Base-by-base conservation (phyloP, 2,329 filamentous ascomycete genomes). In the Sphaerostilbella broomeana region DNA sequence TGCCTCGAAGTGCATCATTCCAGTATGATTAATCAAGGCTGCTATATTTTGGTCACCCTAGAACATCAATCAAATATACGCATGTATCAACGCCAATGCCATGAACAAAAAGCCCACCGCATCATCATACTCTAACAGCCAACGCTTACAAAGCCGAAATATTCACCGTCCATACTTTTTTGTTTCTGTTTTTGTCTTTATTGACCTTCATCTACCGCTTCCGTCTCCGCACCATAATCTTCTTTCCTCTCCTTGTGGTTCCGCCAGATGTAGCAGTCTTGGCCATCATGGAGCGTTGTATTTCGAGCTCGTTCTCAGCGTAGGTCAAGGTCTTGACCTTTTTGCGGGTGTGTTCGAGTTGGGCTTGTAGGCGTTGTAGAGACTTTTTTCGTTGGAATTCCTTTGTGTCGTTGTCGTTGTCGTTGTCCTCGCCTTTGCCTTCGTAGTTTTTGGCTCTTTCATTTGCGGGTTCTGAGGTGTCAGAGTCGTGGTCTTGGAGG, bases 261-360 rank as follows among this genome's bases (percentile, higher is more conserved):
- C 75, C 75, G 25, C 74, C 75, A 5, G 72, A 69, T 2, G 77
- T 81, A 7, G 72, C 65, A 48, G 76, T 79, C 65, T 82, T 82
- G 24, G 75, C 75, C 77, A 81, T 81, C 56, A 72, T 75, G 13
- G 75, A 73, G 43, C 72, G 66, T 57, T 81, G 75, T 39, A 77
- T 44, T 45, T 77, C 76, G 18, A 82, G 63, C 49, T 71, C 63
- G 26, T 66, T 60, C 58, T 82, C 78, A 17, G 76, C 72, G 16
- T 69, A 63, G n/a, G 68, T 63, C 19, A 82, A 60, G 2, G 65
- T 64, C 52, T 67, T 66, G 46, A 79, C 62, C 57, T 77, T 74
- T 59, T 73, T 70, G 47, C 65, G 68, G 5, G 74, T 69, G 15
- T 56, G 60, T 37, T 67, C 65, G 15, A 81, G 60, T 45, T 71